phyloP scores from a whole-genome alignment of 768 basidiomycete genomes.

The Sutorius australiensis region DNA sequence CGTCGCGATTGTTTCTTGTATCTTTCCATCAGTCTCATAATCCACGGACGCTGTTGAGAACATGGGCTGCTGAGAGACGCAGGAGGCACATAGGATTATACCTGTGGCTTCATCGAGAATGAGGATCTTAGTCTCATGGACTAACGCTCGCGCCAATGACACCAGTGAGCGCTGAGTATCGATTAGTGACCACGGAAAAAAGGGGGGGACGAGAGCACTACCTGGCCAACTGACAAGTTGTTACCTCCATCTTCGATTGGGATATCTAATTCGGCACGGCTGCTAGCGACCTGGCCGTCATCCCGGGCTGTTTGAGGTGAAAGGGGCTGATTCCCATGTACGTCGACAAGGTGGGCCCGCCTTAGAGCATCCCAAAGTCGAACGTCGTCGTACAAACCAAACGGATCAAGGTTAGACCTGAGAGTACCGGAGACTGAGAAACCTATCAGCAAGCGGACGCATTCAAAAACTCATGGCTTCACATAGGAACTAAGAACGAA shows the following conservation, averaged over 20 bases:
- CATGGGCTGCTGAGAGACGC: not conserved
- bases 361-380: conserved; percentile 85
- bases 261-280: conserved; percentile 78
- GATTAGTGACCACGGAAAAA: conserved; percentile 12
- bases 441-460: conserved; percentile 8
- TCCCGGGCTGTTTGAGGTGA: conserved; percentile 35
- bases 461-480: conserved; percentile 1
- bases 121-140: conserved; percentile 79
- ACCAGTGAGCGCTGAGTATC: conserved; percentile 73
- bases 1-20: conserved; percentile 83
- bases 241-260: conserved; percentile 82
- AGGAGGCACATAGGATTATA: conserved; percentile 17
- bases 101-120: conserved; percentile 90
- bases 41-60: conserved; percentile 67
- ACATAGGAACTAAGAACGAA: conserved; percentile 38
- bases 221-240: conserved; percentile 70
- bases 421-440: conserved; percentile 69
- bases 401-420: conserved; percentile 87
- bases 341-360: conserved; percentile 78
- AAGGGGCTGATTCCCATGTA: conserved; percentile 20
- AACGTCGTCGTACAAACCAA: conserved; percentile 74
- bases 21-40: conserved; percentile 85
- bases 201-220: not conserved
- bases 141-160: conserved; percentile 83
- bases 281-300: conserved; percentile 37